Base-by-base conservation (phyloP, 371 early-diverging fungal species). In the Actinomortierella ambigua region DNA sequence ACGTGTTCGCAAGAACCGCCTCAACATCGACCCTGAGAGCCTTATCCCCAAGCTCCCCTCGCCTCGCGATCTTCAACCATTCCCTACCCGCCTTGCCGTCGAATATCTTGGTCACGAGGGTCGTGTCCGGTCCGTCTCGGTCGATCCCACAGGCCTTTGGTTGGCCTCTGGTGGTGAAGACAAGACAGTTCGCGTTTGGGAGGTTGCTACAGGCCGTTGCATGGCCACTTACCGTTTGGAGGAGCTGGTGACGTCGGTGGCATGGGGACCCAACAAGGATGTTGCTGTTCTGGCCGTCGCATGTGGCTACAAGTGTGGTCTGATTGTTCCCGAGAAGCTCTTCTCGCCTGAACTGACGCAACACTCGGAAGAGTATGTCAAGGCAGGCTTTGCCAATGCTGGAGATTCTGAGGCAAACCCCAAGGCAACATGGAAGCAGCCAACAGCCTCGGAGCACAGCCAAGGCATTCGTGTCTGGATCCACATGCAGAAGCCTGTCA, bases 11-110 rank as follows among this genome's bases (percentile, higher is more conserved):
- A 93, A 91, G 79, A 94, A 95, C 75, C 89, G 90, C 22, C 69
- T 93, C 60, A 82, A 95, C 57, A 87, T 95, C 62, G 94, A 98
- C 77, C 93, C 95, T 22, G 98, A 97, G 57, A 88, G 91, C 27
- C 83, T 98, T 48, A 84, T 97, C 29, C 99, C 98, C 50, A 92
- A 94, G 78, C 83, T 98, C n/a, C 99, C 99, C 27, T 91, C 90
- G 61, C 97, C 97, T 11, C 90, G 92, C 70, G 98, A 98, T 69
- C 83, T 98, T 52, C 90, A 90, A 59, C 99, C 99, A 6, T 98
- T 93, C 91, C 99, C 99, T 22, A 86, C 92, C 6, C 76, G 77
- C 20, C 83, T 93, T 49, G 80, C 95, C 1, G 82, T 98, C 50
- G 80, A 85, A 18, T 98, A 89, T 69, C 76, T 77, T 40, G 97